Evolutionary conservation across 2,329 filamentous ascomycete genomes (phyloP), one percentile per base, ranked within the genome.

Genomic region (Dothideomycetes sp.): DNA sequence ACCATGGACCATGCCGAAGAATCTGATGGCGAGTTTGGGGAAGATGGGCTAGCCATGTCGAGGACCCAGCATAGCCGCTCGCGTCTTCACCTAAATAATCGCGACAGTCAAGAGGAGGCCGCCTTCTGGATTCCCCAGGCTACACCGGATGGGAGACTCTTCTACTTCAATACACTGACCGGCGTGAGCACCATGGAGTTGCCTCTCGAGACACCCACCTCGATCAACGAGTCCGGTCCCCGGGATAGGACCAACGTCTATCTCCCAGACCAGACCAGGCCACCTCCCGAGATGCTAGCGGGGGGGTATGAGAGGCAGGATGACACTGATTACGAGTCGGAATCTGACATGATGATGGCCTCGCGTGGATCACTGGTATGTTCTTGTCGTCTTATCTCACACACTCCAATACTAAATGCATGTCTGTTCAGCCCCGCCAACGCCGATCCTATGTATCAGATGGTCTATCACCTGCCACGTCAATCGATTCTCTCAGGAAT

Each of bases 101-200:
- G 71, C 15, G 73, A 73, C 34, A 62, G 61, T 46, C 69, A 63
- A 47, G 88, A 91, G 51, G 80, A 89, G 58, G 87, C 89, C 34
- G 89, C 93, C 49, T 98, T 94, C 58, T 98, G 91, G 91, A 94
- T 98, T 50, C 91, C 91, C 14, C 91, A 98, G 65, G 91, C 88
- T 11, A 98, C 91, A 0, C 77, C 85, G 1, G 88, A 96, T 58
- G 91, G 91, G 39, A 76, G 88, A 41, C 65, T 98, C 17, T 98
- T 93, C 63, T 98, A 96, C 65, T 96, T 94, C 72, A 98, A 98
- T 61, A 96, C 89, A 46, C 79, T 95, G 66, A 98, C 91, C 0
- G 88, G 89, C 40, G 86, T 93, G 54, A 93, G 84, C 56, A 93
- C 84, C 47, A 91, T 88, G 77, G 91, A 98, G 58, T 68, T 98